Base-by-base conservation (phyloP, 139 green algal species). In the Volvox africanus region DNA sequence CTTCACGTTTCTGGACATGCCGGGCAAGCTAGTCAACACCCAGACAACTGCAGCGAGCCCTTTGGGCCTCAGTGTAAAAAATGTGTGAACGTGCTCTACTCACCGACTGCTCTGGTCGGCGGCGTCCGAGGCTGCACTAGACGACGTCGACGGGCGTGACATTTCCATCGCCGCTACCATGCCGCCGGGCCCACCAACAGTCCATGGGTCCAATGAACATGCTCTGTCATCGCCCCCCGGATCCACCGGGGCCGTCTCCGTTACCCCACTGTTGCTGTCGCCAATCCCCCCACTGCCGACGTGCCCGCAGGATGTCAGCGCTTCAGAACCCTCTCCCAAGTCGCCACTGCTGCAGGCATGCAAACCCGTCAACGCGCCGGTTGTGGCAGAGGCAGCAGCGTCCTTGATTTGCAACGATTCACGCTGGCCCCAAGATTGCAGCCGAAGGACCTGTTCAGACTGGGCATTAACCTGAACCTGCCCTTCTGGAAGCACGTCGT, bases 111-210 rank as follows among this genome's bases (percentile, higher is more conserved):
- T 35, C 65, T 36, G 62, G 84, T 89, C 84, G 0, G 61, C 2
- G 13, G 67, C 30, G 32, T 91, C 87, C 2, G 76, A 86, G 0
- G 87, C 28, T 0, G 76, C 87, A 0, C 37, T 69, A 11, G 76
- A 79, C 9, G 87, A 91, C 22, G 87, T 91, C 1, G 87, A 91
- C 1, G 87, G 87, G 0, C 87, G 86, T 0, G 86, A 90, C 86
- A 90, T 90, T 44, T 90, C 86, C 50, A 90, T 3, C 50, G 86
- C 86, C 44, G 44, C 86, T 30, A 55, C 44, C 86, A 90, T 90
- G 50, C 73, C 86, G 1, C 69, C 84, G 26, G 16, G 28, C 16
- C 67, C 84, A 14, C 44, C 71, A 44, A 24, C n/a, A 44, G 26
- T n/a, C 84, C 84, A 89, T 28, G 68, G 68, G 35, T 89, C 84